Percentiles rank a stretch among this genome's conserved stretches.
Evolutionary conservation across 2,329 filamentous ascomycete species (phyloP).

Genomic region (Hortaea werneckii): DNA sequence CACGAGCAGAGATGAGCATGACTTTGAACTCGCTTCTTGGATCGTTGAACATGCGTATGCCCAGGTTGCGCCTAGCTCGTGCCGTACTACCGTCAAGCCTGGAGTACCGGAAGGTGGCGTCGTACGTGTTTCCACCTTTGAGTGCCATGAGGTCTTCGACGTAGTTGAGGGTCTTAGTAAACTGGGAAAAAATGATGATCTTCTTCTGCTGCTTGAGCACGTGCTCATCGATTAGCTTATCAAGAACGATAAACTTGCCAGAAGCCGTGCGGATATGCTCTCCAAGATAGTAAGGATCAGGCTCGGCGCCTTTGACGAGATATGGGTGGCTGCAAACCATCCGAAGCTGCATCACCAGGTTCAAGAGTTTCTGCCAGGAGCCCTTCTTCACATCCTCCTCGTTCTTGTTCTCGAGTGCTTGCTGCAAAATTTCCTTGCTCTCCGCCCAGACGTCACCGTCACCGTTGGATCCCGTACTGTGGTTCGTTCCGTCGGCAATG

Average conservation of each 20-base stretch:
- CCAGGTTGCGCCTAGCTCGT: conserved; percentile 41
- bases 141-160: conserved; percentile 42
- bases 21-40: conserved; percentile 37
- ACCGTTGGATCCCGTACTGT: conserved; percentile 19
- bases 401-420: conserved; percentile 27
- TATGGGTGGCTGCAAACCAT: conserved; percentile 49
- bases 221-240: conserved; percentile 41
- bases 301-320: conserved; percentile 36
- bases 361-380: conserved; percentile 29
- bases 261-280: conserved; percentile 42
- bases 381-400: conserved; percentile 9
- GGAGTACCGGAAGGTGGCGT: conserved; percentile 34
- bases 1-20: conserved; percentile 47
- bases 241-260: conserved; percentile 46
- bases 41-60: conserved; percentile 45
- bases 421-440: conserved; percentile 33
- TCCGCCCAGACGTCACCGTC: conserved; percentile 34
- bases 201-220: conserved; percentile 44
- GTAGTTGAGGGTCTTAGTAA: conserved; percentile 41
- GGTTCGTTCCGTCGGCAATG: conserved; percentile 19
- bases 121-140: conserved; percentile 28
- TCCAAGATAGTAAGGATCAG: conserved; percentile 36
- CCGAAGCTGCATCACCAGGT: conserved; percentile 44
- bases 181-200: conserved; percentile 48
- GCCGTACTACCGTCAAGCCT: conserved; percentile 43